Conservation (phyloP, 2,329 filamentous ascomycete species). For the Penicillium sp. region DNA sequence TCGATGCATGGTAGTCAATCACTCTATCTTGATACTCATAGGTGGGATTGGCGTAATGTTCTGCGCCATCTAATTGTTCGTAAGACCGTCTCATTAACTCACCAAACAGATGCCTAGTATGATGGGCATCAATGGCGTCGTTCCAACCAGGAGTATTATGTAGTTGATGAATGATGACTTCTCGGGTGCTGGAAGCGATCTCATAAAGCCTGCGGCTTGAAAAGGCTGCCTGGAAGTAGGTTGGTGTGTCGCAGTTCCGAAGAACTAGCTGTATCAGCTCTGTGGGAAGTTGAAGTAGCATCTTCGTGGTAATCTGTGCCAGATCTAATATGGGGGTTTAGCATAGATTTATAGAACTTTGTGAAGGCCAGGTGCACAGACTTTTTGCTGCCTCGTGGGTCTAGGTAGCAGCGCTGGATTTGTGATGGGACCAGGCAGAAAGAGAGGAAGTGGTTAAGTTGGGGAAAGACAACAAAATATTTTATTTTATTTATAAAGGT, state of each 20-base stretch:
- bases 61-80: conserved; percentile 38
- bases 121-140: conserved; percentile 17
- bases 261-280: conserved; percentile 44
- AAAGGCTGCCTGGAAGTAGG: conserved; percentile 41
- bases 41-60: conserved; percentile 34
- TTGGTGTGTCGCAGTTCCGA: conserved; percentile 32
- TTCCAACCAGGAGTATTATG: conserved; percentile 35
- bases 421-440: neutral
- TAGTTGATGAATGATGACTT: conserved; percentile 41
- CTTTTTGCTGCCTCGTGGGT: conserved; percentile 2
- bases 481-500: neutral
- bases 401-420: neutral
- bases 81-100: conserved; percentile 34
- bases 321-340: neutral
- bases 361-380: conserved; percentile 1
- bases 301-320: neutral
- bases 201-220: conserved; percentile 38
- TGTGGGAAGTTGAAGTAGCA: conserved; percentile 31
- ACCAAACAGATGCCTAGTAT: conserved; percentile 32
- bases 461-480: neutral
- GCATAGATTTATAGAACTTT: neutral
- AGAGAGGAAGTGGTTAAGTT: neutral
- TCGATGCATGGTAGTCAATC: conserved; percentile 39
- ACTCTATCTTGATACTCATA: conserved; percentile 27
- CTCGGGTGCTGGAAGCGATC: conserved; percentile 37